These are phyloP conservation scores for Acanthamoeba divionensis DNA, from an alignment of 208 protist genomes.

Conservation along the genomic window DNA sequence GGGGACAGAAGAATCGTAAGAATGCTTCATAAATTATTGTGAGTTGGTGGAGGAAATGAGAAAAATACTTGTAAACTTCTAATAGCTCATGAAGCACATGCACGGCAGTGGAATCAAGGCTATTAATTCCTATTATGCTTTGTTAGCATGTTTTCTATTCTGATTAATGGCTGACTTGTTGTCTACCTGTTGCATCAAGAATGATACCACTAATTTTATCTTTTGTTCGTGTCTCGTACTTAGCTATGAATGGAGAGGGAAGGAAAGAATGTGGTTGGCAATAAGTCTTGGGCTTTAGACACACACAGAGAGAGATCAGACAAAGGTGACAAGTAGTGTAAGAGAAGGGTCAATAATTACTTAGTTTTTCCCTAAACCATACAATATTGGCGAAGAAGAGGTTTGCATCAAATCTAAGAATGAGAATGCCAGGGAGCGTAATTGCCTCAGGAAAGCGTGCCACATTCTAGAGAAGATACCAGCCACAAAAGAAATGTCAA, in stretches of 20 bases:
- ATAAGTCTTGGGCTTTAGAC: not conserved
- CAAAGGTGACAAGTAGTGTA: not conserved
- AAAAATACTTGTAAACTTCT: not conserved
- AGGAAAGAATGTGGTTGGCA: not conserved
- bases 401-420: not conserved
- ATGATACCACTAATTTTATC: not conserved
- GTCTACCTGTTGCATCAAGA: not conserved
- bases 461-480: not conserved
- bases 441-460: not conserved
- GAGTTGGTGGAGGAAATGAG: too few species aligned
- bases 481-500: not conserved
- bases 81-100: not conserved
- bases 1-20: too few species aligned
- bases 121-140: not conserved
- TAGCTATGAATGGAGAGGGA: not conserved
- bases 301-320: not conserved
- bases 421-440: not conserved
- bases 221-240: not conserved
- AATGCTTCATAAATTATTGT: too few species aligned
- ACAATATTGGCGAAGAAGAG: constrained; percentile 42
- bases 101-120: not conserved
- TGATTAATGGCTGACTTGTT: not conserved
- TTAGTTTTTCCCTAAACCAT: not conserved
- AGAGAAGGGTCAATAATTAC: not conserved
- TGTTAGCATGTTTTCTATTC: not conserved